A percentile compares a stretch with the other conserved stretches of the same genome.
These are phyloP conservation scores for Cladophialophora bantiana DNA, from an alignment of 2,329 filamentous ascomycete genomes.

Conservation along the genomic window DNA sequence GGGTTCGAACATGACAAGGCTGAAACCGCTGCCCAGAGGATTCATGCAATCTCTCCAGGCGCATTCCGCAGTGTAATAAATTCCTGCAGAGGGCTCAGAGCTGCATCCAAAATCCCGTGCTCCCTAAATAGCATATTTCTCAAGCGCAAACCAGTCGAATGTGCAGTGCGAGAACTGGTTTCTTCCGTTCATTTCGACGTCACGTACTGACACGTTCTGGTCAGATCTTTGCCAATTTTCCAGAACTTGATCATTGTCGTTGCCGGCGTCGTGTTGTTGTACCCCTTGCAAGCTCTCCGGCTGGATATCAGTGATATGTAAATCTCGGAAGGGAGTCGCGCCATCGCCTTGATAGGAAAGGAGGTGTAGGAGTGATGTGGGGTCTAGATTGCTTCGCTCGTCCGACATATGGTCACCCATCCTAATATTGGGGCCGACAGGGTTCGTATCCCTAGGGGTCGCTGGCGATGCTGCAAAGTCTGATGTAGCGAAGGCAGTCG, in stretches of 20 bases:
- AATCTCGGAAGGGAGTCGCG: not conserved
- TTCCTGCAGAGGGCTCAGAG: not conserved
- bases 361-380: constrained; percentile 9
- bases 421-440: not conserved
- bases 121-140: not conserved
- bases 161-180: constrained; percentile 20
- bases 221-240: not conserved
- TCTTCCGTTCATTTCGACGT: constrained; percentile 18
- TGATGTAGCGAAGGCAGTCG: not conserved
- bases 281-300: constrained; percentile 1
- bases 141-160: constrained; percentile 21
- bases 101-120: not conserved
- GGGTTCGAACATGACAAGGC: not conserved
- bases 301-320: constrained; percentile 1
- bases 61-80: not conserved
- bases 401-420: constrained; percentile 3
- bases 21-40: not conserved
- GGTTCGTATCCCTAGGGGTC: not conserved
- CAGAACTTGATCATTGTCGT: not conserved
- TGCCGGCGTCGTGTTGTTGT: not conserved
- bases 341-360: constrained; percentile 14
- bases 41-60: not conserved
- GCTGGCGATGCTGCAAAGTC: not conserved
- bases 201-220: constrained; percentile 12
- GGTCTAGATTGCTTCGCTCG: constrained; percentile 6